phyloP scores from a whole-genome alignment of 2,329 filamentous ascomycete genomes.

The Trichophyton rubrum region DNA sequence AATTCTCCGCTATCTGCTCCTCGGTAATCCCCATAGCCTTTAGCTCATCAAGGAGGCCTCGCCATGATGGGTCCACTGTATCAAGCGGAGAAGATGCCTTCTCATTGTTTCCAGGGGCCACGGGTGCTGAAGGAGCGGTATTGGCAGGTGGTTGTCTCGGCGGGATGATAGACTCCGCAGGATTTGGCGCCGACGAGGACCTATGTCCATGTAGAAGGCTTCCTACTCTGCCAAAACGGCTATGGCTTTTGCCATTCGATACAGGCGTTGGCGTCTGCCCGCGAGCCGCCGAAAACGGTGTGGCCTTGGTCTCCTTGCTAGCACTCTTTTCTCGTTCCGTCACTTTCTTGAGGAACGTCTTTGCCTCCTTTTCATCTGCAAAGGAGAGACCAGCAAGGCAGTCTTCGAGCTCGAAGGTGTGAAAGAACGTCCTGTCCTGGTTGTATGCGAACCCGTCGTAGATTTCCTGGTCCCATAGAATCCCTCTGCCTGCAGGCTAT shows the following conservation, averaged over 20 bases:
- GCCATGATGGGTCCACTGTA: constrained; percentile 49
- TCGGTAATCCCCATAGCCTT: constrained; percentile 54
- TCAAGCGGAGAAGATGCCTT: constrained; percentile 35
- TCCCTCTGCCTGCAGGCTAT: constrained; percentile 64
- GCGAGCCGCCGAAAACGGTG: constrained; percentile 52
- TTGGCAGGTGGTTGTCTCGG: constrained; percentile 18
- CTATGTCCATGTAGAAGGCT: constrained; percentile 39
- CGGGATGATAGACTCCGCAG: constrained; percentile 38
- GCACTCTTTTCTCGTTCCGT: constrained; percentile 92
- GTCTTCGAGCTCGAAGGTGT: constrained; percentile 90
- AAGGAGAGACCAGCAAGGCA: constrained; percentile 86
- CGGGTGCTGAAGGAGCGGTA: constrained; percentile 16
- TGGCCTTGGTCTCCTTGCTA: constrained; percentile 70
- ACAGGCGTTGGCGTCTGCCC: constrained; percentile 35
- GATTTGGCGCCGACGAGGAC: constrained; percentile 31
- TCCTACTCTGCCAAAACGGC: constrained; percentile 39
- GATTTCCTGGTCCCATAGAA: constrained; percentile 96
- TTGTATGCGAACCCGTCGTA: constrained; percentile 93
- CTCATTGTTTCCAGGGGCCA: constrained; percentile 25
- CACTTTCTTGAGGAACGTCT: constrained; percentile 95
- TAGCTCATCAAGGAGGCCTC: constrained; percentile 49
- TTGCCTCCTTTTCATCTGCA: constrained; percentile 92
- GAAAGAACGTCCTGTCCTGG: constrained; percentile 94
- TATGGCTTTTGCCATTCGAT: constrained; percentile 35
- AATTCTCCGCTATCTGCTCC: constrained; percentile 54